These are phyloP conservation scores for Comarum palustre DNA, from an alignment of 306 rosid species.

Conservation along the genomic window DNA sequence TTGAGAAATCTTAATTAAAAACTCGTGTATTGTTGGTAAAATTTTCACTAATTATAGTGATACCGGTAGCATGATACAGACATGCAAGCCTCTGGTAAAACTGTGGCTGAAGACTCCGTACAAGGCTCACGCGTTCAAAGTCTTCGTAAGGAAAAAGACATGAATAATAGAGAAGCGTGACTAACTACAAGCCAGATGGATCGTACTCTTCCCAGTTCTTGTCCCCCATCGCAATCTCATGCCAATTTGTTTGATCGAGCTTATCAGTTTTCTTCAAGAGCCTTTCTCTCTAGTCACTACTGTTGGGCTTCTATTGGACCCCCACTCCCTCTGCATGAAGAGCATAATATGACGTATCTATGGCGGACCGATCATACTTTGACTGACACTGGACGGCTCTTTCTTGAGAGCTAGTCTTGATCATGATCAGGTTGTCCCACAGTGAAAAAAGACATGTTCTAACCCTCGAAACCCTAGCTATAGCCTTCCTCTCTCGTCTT, in stretches of 20 bases:
- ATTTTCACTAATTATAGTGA: not conserved
- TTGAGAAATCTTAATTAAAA: no score
- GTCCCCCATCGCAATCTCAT: not conserved
- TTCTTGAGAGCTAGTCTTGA: not conserved
- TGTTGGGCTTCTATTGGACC: not conserved
- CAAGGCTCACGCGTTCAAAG: slow-evolving; percentile 8
- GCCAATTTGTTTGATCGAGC: not conserved
- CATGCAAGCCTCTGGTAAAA: not conserved
- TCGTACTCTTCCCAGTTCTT: not conserved
- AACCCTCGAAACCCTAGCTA: not conserved
- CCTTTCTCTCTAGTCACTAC: not conserved
- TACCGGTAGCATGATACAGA: not conserved
- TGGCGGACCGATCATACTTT: not conserved
- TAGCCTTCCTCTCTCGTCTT: not conserved
- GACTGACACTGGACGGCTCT: slow-evolving; percentile 11
- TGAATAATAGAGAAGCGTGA: not conserved
- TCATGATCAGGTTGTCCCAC: not conserved
- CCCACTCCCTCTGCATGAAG: slow-evolving; percentile 7
- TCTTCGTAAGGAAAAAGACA: not conserved
- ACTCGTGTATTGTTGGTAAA: no score
- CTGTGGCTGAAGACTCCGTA: not conserved
- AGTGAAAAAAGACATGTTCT: not conserved
- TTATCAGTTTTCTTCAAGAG: not conserved
- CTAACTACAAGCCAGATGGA: not conserved
- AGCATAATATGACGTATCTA: not conserved